These are phyloP conservation scores for Raphanus raphanistrum DNA, from an alignment of 345 rosid species.

Conservation along the genomic window DNA sequence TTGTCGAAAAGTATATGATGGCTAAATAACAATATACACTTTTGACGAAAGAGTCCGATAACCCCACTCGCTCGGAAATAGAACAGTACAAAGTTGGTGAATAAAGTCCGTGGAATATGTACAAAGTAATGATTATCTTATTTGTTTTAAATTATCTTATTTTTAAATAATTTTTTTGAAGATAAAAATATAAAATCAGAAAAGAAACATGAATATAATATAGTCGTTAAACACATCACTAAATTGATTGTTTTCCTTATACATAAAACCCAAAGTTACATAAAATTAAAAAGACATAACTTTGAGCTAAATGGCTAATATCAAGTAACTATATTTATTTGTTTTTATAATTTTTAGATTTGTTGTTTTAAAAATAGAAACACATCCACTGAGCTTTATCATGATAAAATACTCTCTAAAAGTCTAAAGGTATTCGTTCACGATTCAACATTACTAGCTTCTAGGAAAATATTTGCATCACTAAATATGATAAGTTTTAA, in stretches of 20 bases:
- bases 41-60: conserved; percentile 36
- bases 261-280: background rate
- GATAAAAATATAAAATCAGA: background rate
- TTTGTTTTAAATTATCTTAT: background rate
- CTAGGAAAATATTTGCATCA: background rate
- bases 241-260: background rate
- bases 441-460: background rate
- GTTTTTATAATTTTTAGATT: too few species aligned
- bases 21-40: conserved; percentile 7
- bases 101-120: background rate
- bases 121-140: background rate
- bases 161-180: background rate
- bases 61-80: conserved; percentile 4
- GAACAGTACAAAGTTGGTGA: conserved; percentile 14
- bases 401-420: background rate
- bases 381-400: background rate
- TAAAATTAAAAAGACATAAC: background rate
- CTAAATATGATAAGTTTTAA: background rate
- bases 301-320: background rate
- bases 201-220: background rate
- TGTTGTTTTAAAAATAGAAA: background rate
- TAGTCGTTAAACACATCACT: background rate
- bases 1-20: conserved; percentile 31
- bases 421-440: background rate
- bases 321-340: background rate